Evolutionary conservation across 1,284 basidiomycete genomes (phyloP).

Genomic region (Fomitopsis palustris): DNA sequence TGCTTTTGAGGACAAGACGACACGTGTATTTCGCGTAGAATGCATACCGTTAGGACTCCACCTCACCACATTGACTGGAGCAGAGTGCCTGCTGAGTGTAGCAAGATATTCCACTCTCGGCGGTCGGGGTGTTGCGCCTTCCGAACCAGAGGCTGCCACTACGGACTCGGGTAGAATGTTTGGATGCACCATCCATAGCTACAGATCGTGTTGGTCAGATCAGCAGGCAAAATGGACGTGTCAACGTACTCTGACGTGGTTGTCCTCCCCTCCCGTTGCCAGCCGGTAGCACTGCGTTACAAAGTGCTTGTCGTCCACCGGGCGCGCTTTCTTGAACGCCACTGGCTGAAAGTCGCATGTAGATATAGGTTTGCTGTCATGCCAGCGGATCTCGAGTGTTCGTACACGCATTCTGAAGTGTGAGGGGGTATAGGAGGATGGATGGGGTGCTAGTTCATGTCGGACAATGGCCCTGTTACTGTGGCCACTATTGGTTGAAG

Average conservation of each 20-base stretch:
- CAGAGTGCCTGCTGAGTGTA: conserved; percentile 90
- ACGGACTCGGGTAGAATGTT: conserved; percentile 75
- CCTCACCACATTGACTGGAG: conserved; percentile 94
- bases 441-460: background rate
- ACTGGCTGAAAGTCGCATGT: conserved; percentile 91
- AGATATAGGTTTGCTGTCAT: conserved; percentile 91
- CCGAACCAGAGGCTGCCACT: conserved; percentile 39
- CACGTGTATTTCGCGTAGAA: conserved; percentile 7
- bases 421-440: background rate
- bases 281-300: conserved; percentile 78
- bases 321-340: conserved; percentile 73
- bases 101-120: conserved; percentile 97
- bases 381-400: conserved; percentile 91
- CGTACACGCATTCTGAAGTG: conserved; percentile 64
- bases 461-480: background rate
- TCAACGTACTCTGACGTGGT: conserved; percentile 85
- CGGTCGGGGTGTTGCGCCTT: conserved; percentile 52
- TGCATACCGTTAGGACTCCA: conserved; percentile 89
- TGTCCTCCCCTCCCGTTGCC: conserved; percentile 96
- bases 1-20: background rate
- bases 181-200: conserved; percentile 95
- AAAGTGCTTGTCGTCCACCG: conserved; percentile 55
- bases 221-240: background rate
- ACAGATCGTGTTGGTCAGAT: background rate
- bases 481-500: background rate